phyloP scores from a whole-genome alignment of 2,329 filamentous ascomycete species.

The Calonectria pteridis region DNA sequence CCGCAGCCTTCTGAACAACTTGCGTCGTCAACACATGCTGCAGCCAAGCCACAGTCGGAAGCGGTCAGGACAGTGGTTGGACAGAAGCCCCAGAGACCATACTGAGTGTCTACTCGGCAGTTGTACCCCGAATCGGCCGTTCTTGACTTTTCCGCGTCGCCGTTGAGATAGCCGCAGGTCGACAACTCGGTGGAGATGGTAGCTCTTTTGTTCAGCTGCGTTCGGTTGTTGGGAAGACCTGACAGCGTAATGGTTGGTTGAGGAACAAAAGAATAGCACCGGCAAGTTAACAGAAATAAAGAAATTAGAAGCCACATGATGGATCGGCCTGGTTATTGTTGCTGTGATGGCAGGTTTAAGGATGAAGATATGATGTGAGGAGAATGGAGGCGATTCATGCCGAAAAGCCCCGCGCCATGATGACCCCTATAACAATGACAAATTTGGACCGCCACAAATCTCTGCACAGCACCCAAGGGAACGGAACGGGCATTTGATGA shows the following conservation, averaged over 20 bases:
- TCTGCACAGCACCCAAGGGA: not conserved
- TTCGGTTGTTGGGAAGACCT: not conserved
- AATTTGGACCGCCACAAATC: not conserved
- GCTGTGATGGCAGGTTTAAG: too few species aligned
- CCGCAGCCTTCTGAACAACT: slow-evolving; percentile 52
- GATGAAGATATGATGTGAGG: too few species aligned
- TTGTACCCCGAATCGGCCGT: slow-evolving; percentile 51
- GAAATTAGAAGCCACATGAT: not conserved
- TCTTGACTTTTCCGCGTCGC: slow-evolving; percentile 44
- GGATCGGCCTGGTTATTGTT: not conserved
- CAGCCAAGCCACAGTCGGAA: slow-evolving; percentile 54
- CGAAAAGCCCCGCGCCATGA: not conserved
- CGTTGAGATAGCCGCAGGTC: slow-evolving; percentile 49
- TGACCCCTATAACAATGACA: not conserved
- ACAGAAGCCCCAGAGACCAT: slow-evolving; percentile 56
- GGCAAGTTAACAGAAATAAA: not conserved
- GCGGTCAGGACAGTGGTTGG: slow-evolving; percentile 50
- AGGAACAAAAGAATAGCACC: not conserved
- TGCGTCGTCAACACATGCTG: slow-evolving; percentile 50
- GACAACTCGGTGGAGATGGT: slow-evolving; percentile 38
- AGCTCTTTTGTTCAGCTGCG: not conserved
- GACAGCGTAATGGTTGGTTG: not conserved
- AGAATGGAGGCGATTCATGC: not conserved
- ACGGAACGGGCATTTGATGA: not conserved
- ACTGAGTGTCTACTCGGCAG: slow-evolving; percentile 50